Conservation (phyloP, 225 moss, liverwort and hornwort genomes). For the Takakia lepidozioides region DNA sequence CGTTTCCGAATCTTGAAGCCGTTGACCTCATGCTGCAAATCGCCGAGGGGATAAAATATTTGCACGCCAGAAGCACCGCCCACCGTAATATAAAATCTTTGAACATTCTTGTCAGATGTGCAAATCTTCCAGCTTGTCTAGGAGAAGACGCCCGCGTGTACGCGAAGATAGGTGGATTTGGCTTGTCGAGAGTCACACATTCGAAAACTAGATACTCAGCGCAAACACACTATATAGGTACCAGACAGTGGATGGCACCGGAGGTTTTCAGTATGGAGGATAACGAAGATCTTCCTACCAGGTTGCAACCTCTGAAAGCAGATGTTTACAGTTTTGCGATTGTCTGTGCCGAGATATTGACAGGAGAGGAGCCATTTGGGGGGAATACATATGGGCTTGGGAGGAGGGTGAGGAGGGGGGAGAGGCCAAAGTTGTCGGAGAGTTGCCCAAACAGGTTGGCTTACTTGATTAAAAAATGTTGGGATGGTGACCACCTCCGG, state of each 20-base stretch:
- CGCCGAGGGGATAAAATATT: slow-evolving; percentile 19
- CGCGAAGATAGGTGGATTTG: slow-evolving; percentile 17
- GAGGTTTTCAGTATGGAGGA: slow-evolving; percentile 9
- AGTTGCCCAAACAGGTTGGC: neutral
- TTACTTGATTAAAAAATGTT: slow-evolving; percentile 5
- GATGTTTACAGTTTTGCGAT: slow-evolving; percentile 11
- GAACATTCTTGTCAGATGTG: slow-evolving; percentile 13
- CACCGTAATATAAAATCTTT: slow-evolving; percentile 22
- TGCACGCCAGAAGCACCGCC: slow-evolving; percentile 12
- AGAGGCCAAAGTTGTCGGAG: slow-evolving; percentile 3
- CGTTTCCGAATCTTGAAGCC: slow-evolving; percentile 3
- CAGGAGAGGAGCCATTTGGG: slow-evolving; percentile 4
- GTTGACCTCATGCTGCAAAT: slow-evolving; percentile 25
- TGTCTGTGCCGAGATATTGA: slow-evolving; percentile 4
- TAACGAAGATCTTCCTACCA: neutral
- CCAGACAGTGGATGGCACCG: slow-evolving; percentile 15
- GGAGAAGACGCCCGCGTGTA: neutral
- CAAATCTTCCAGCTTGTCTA: neutral
- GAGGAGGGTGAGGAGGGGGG: neutral
- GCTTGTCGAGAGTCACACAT: slow-evolving; percentile 7
- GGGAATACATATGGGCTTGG: too few species aligned
- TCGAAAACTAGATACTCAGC: neutral
- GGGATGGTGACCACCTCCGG: neutral
- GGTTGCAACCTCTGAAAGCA: slow-evolving; percentile 2
- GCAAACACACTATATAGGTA: slow-evolving; percentile 3